phyloP scores from a whole-genome alignment of 2,329 filamentous ascomycete species.

The Talaromyces marneffei region DNA sequence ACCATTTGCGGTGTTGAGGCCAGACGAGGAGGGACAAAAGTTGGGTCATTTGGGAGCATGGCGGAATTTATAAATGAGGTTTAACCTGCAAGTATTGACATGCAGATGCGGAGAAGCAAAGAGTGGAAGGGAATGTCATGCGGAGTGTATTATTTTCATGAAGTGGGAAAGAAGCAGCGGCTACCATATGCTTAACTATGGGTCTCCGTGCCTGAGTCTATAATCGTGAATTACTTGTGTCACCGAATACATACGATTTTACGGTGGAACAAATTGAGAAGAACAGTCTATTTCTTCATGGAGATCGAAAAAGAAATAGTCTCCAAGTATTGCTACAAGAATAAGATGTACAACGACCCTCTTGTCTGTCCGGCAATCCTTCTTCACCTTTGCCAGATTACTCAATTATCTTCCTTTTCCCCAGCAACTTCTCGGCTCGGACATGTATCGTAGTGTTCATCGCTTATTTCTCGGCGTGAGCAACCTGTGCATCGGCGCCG shows the following conservation, averaged over 20 bases:
- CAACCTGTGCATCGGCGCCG: conserved; percentile 46
- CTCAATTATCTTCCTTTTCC: neutral
- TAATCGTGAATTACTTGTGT: neutral
- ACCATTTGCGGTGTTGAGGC: conserved; percentile 33
- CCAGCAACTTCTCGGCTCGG: neutral
- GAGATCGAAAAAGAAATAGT: conserved; percentile 2
- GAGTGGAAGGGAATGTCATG: neutral
- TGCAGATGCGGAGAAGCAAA: neutral
- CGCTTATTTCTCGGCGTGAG: conserved; percentile 40
- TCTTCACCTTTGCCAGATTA: neutral
- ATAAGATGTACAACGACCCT: conserved; percentile 24
- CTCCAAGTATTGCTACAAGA: conserved; percentile 31
- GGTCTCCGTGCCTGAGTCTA: neutral
- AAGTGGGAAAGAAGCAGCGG: neutral
- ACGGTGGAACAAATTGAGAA: neutral
- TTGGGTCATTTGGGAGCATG: conserved; percentile 33
- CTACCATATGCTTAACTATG: neutral
- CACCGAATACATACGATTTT: neutral
- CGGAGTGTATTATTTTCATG: neutral
- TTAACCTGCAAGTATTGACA: conserved; percentile 1
- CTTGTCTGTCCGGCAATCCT: neutral
- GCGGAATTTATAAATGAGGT: neutral
- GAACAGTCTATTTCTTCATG: conserved; percentile 13
- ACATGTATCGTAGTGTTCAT: conserved; percentile 1
- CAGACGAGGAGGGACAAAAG: conserved; percentile 27